Base-by-base conservation (phyloP, 2,329 filamentous ascomycete species). In the Ophiostoma sp. region DNA sequence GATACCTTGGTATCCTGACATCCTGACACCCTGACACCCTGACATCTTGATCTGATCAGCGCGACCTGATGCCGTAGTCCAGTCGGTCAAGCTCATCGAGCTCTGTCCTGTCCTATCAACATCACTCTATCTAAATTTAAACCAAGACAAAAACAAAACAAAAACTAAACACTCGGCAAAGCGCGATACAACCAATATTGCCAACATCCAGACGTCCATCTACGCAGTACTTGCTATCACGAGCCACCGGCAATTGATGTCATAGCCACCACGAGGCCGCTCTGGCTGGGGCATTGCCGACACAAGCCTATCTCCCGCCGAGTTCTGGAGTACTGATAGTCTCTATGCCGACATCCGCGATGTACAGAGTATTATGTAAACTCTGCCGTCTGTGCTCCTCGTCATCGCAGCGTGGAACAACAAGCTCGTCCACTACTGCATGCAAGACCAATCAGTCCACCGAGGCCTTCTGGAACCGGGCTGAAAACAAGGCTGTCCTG, bases 141-240 rank as follows among this genome's bases (percentile, higher is more conserved):
- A n/a, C n/a, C n/a, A n/a, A n/a, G n/a, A n/a, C n/a, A n/a, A n/a
- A n/a, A n/a, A 39, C 36, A 39, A 39, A 39, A 39, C 10, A 39
- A 31, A 31, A 31, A 31, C 27, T 31, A 31, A 31, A 31, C 27
- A 31, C 27, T 31, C 36, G 36, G 36, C 17, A 48, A 48, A 20
- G 44, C 44, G n/a, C 36, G 44, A 48, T 48, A 17, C 44, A 48
- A n/a, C 44, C 6, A 11, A 39, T 39, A 11, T 2, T 39, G 36
- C 44, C 44, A 20, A n/a, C 44, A 39, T 48, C 44, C 44, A 48
- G 44, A 48, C 44, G 44, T 48, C 17, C n/a, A 48, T 48, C 44
- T 48, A 48, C 44, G 44, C 44, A n/a, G 44, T 48, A 48, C 44
- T 48, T 48, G 20, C 44, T 48, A 48, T 48, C 44, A 57, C 52